Percentiles rank a stretch among this genome's conserved stretches.
phyloP scores from a whole-genome alignment of 2,329 filamentous ascomycete species.

The Trichoderma sp. region DNA sequence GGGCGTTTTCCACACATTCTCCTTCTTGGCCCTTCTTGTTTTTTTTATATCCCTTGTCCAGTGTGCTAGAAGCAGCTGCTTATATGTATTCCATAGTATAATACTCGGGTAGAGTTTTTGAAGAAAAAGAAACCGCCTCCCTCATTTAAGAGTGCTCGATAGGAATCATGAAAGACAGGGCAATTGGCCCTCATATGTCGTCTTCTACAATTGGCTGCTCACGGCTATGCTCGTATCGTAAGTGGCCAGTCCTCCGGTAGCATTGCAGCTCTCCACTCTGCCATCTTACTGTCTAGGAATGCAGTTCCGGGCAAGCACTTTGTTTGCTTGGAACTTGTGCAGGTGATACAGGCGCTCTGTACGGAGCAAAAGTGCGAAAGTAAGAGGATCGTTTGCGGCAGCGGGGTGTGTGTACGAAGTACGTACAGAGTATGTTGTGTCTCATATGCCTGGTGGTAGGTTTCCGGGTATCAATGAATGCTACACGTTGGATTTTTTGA shows the following conservation, averaged over 20 bases:
- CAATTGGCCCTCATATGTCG: neutral
- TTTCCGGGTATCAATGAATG: neutral
- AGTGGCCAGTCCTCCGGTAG: neutral
- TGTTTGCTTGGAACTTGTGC: neutral
- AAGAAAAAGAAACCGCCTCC: neutral
- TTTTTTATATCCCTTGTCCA: neutral
- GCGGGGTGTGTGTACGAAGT: no score
- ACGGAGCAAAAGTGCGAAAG: neutral
- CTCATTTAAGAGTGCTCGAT: neutral
- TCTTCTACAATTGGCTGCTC: neutral
- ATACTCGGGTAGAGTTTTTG: neutral
- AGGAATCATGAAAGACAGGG: neutral
- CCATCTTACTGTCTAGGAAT: neutral
- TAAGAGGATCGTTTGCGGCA: neutral
- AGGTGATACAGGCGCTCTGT: neutral
- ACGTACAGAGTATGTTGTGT: neutral
- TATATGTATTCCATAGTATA: neutral
- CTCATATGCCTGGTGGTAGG: neutral
- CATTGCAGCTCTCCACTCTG: neutral
- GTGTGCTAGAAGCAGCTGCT: neutral
- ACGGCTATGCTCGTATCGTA: neutral
- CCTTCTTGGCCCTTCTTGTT: neutral
- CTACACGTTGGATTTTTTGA: neutral
- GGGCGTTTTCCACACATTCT: no score
- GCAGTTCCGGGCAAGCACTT: neutral